Conservation (phyloP, 2,329 filamentous ascomycete genomes). For the Cytospora leucostoma region DNA sequence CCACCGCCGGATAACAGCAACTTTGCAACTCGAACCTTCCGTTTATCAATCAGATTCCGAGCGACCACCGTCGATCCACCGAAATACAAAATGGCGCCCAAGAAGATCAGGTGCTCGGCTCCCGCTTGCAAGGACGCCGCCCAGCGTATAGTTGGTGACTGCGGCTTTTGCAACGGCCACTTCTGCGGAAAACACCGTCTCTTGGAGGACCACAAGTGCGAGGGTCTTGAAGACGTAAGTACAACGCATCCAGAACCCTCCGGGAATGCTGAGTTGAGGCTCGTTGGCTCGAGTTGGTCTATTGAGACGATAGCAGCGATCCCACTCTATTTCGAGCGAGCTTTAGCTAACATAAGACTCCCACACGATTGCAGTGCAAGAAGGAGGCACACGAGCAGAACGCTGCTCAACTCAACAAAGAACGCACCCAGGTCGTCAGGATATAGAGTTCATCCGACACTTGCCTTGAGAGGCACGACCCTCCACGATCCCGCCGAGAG, state of each 20-base stretch:
- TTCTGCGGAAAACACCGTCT: slow-evolving; percentile 95
- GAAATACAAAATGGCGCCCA: slow-evolving; percentile 58
- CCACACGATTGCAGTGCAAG: slow-evolving; percentile 67
- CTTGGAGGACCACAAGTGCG: slow-evolving; percentile 92
- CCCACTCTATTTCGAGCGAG: not conserved
- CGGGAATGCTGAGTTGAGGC: slow-evolving; percentile 41
- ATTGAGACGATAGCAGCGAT: slow-evolving; percentile 35
- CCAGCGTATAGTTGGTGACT: slow-evolving; percentile 94
- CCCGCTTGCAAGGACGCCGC: slow-evolving; percentile 86
- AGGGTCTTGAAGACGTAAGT: slow-evolving; percentile 82
- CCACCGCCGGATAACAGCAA: not conserved
- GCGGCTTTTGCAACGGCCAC: slow-evolving; percentile 89
- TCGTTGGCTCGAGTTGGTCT: slow-evolving; percentile 43
- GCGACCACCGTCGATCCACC: not conserved
- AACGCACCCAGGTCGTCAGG: slow-evolving; percentile 92
- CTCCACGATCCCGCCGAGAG: slow-evolving; percentile 1
- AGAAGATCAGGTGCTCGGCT: slow-evolving; percentile 82
- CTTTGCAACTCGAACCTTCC: not conserved
- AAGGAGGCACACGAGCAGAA: slow-evolving; percentile 96
- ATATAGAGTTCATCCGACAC: slow-evolving; percentile 6
- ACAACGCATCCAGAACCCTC: slow-evolving; percentile 6
- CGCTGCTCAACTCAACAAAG: slow-evolving; percentile 85
- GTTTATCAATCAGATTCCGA: slow-evolving; percentile 3
- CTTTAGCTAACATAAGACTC: slow-evolving; percentile 19
- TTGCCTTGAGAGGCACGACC: not conserved